Percentiles rank a stretch among this genome's conserved stretches.
Conservation (phyloP, 2,329 filamentous ascomycete species). For the Clarireedia monteithiana region DNA sequence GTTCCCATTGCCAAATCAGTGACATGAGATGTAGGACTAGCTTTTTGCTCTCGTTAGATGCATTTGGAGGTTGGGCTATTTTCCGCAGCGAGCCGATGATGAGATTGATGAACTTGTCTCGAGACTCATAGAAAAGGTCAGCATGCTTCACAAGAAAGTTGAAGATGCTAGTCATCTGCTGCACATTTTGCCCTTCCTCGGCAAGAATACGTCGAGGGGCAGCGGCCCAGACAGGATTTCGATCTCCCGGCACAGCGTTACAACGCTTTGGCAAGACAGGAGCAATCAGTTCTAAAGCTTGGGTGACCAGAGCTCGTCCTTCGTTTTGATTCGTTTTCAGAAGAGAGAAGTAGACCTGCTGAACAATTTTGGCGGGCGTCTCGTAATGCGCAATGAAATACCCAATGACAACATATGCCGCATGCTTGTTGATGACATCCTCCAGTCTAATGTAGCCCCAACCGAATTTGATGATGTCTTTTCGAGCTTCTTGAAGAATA, state of each 20-base stretch:
- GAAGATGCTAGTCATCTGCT: constrained; percentile 96
- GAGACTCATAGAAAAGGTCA: constrained; percentile 87
- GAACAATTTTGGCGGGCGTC: constrained; percentile 90
- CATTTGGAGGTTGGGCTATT: constrained; percentile 73
- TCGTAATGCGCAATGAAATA: constrained; percentile 98
- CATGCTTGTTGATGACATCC: constrained; percentile 98
- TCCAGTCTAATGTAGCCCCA: constrained; percentile 99
- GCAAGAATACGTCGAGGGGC: constrained; percentile 84
- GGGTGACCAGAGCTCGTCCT: constrained; percentile 82
- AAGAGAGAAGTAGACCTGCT: constrained; percentile 88
- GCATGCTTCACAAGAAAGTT: constrained; percentile 91
- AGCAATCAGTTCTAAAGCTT: constrained; percentile 90
- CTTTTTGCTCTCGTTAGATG: constrained; percentile 86
- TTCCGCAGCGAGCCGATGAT: constrained; percentile 87
- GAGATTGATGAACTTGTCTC: constrained; percentile 82
- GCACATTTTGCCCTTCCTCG: constrained; percentile 89
- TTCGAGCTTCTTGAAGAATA: constrained; percentile 82
- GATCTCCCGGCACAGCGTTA: constrained; percentile 56
- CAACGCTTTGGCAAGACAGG: constrained; percentile 85
- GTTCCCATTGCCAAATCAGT: constrained; percentile 89
- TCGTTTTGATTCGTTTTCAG: constrained; percentile 93
- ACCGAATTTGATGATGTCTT: constrained; percentile 98
- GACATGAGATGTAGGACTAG: constrained; percentile 85
- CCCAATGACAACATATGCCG: constrained; percentile 90
- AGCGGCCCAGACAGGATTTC: constrained; percentile 79